Evolutionary conservation across 2,329 filamentous ascomycete species (phyloP), one percentile per base, ranked within the genome.

Genomic region (Drechslerella coelobrocha): DNA sequence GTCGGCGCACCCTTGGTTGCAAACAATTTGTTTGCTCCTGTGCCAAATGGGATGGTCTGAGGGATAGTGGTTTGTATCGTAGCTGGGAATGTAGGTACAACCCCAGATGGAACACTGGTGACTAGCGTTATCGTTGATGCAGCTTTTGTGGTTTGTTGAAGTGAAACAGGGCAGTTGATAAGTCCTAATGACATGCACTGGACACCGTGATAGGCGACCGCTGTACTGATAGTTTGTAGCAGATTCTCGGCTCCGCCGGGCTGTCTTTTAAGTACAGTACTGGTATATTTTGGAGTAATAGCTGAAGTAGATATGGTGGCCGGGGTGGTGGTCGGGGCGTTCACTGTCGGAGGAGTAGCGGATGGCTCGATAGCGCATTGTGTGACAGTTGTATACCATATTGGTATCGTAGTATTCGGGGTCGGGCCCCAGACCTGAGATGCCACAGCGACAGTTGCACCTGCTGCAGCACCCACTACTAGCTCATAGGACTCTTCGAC

Each of bases 331-430:
- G 52, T 51, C n/a, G n/a, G n/a, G n/a, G n/a, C n/a, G n/a, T n/a
- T n/a, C n/a, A n/a, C n/a, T n/a, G n/a, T n/a, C n/a, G n/a, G n/a
- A n/a, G n/a, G n/a, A 9, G 31, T 45, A 23, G 50, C 43, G 8
- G 56, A 29, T 14, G 1, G 19, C 47, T 57, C 23, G 21, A 61
- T 56, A 41, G 56, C 63, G 41, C 63, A 68, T 52, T 68, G 63
- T 26, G 79, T 78, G 0, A 86, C 73, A 0, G 81, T 83, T 0
- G 84, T 86, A 73, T 81, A 84, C 73, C 80, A 86, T 41, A 87
- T 78, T 0, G 84, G 82, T 1, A 82, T 79, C 9, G 81, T 79
- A 0, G 81, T 83, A 19, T 77, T 75, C 0, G 82, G 80, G 0
- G 79, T 75, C 0, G 83, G 83, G 0, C 84, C 85, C 82, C 83